Base-by-base conservation (phyloP, 2,329 filamentous ascomycete genomes). In the Aspergillus felis region DNA sequence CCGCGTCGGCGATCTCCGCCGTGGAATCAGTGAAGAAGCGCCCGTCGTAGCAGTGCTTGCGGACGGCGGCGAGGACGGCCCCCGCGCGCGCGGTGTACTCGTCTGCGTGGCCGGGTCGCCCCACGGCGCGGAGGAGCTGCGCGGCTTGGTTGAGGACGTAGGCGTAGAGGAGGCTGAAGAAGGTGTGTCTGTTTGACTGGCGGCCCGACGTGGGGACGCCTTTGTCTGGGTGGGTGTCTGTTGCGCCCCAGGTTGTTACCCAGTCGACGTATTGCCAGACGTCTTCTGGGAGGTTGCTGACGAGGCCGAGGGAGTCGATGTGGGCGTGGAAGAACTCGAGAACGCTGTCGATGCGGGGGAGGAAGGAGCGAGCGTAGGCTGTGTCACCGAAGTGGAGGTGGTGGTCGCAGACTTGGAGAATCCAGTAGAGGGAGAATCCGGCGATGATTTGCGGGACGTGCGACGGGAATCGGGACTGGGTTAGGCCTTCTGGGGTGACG, bases 81-180 rank as follows among this genome's bases (percentile, higher is more conserved):
- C 32, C 28, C 0, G 67, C 65, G 0, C 71, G 63, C 3, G 47
- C 22, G 17, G 65, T 59, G 29, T 72, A 73, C 52, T 72, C 70
- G 2, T 49, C 29, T 22, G 68, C 61, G 51, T 65, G 74, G 57
- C 38, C 73, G 0, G 72, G 67, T 4, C 77, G 64, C 0, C 71
- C 73, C 8, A 76, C 64, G 9, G 67, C 61, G 4, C 63, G 65
- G 3, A 73, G 52, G 0, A 79, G 66, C 1, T 49, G 9, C 0
- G 76, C 74, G 0, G 70, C 70, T 28, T 70, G 63, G 3, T 68
- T 65, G 0, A 79, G 63, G 0, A 70, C 68, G 49, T 73, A 75
- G 0, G 73, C 74, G 52, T 76, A 78, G 0, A 79, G 61, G 64
- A 76, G 62, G 51, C 71, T 78, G 58, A 73, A 74, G 55, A 77